Evolutionary conservation across 1,284 basidiomycete species (phyloP).

Genomic region (Cronartium quercuum): DNA sequence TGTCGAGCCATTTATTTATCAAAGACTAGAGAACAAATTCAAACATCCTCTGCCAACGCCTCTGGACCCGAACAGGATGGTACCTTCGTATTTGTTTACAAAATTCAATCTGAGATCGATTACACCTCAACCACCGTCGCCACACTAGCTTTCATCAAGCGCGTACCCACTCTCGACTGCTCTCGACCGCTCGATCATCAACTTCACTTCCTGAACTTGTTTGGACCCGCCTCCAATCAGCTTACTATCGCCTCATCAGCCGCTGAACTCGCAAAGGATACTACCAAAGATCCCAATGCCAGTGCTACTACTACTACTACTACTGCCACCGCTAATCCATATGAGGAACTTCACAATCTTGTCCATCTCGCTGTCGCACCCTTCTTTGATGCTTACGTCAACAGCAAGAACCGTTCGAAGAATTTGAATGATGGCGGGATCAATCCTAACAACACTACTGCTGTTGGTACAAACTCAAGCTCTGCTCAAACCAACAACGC

Average conservation of each 20-base stretch:
- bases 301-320: conserved; percentile 48
- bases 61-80: conserved; percentile 17
- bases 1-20: conserved; percentile 67
- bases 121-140: conserved; percentile 75
- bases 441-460: conserved; percentile 39
- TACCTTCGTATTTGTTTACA: conserved; percentile 57
- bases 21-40: conserved; percentile 62
- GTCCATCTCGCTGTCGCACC: conserved; percentile 94
- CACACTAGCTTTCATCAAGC: conserved; percentile 91
- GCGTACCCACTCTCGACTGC: conserved; percentile 73
- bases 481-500: conserved; percentile 8
- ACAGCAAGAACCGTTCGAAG: conserved; percentile 49
- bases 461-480: conserved; percentile 7
- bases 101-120: conserved; percentile 65
- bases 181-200: conserved; percentile 71
- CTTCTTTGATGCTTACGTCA: conserved; percentile 94
- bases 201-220: conserved; percentile 85
- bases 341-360: conserved; percentile 91
- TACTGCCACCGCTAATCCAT: conserved; percentile 59
- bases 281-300: conserved; percentile 37
- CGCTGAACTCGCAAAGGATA: conserved; percentile 32
- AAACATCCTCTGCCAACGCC: background rate
- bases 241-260: conserved; percentile 44
- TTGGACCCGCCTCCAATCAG: conserved; percentile 66
- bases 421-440: conserved; percentile 13